phyloP scores from a whole-genome alignment of 2,329 filamentous ascomycete species.

The Scortechinia acanthostroma region DNA sequence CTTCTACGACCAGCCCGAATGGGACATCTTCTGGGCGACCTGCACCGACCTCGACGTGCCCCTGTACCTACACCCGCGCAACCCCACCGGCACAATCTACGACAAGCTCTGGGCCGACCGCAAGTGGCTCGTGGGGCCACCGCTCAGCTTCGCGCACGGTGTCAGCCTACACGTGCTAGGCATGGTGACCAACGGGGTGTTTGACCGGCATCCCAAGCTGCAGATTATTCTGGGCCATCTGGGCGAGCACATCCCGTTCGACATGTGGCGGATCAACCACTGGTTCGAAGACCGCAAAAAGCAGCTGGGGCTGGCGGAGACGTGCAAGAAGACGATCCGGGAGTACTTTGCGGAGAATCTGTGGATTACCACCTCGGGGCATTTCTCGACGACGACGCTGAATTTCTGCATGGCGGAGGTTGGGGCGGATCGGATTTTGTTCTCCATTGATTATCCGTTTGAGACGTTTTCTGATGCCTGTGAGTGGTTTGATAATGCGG shows the following conservation, averaged over 20 bases:
- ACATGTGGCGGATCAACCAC: constrained; percentile 35
- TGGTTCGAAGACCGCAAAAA: constrained; percentile 29
- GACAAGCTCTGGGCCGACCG: constrained; percentile 51
- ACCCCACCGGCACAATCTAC: constrained; percentile 44
- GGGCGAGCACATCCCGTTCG: constrained; percentile 38
- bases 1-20: constrained; percentile 56
- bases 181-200: constrained; percentile 31
- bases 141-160: constrained; percentile 48
- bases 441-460: constrained; percentile 14
- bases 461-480: constrained; percentile 13
- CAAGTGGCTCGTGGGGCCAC: constrained; percentile 51
- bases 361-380: constrained; percentile 13
- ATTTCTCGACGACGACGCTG: constrained; percentile 14
- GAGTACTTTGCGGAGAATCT: constrained; percentile 13
- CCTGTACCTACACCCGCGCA: constrained; percentile 55
- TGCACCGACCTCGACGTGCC: constrained; percentile 53
- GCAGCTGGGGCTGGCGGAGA: constrained; percentile 13
- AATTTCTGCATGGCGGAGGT: constrained; percentile 11
- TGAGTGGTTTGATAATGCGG: constrained; percentile 12
- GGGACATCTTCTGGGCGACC: constrained; percentile 53
- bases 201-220: constrained; percentile 34
- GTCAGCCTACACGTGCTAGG: constrained; percentile 46
- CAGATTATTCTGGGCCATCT: constrained; percentile 37
- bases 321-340: constrained; percentile 5
- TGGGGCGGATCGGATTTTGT: constrained; percentile 11